These are phyloP conservation scores for Triangularia verruculosa DNA, from an alignment of 2,329 filamentous ascomycete genomes.

Conservation along the genomic window DNA sequence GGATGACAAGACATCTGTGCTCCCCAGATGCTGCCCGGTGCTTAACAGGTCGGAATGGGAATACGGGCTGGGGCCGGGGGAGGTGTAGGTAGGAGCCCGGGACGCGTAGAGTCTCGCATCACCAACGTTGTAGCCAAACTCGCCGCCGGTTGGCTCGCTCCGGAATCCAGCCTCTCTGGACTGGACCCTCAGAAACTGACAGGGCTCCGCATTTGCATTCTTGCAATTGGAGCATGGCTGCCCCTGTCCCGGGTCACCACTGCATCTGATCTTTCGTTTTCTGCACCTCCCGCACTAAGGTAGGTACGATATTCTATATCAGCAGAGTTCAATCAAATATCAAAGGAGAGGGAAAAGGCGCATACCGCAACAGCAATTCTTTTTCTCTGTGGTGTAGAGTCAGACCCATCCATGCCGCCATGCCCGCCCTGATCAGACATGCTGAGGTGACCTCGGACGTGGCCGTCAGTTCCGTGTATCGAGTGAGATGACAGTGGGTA, in stretches of 20 bases:
- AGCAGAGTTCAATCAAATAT: background rate
- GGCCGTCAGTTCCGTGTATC: slow-evolving; percentile 3
- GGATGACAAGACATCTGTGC: slow-evolving; percentile 33
- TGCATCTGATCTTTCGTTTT: slow-evolving; percentile 93
- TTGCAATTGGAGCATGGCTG: slow-evolving; percentile 80
- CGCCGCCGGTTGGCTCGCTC: slow-evolving; percentile 30
- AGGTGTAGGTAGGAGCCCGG: slow-evolving; percentile 5
- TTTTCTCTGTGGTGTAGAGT: slow-evolving; percentile 49
- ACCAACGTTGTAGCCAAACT: slow-evolving; percentile 36
- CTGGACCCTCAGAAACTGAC: slow-evolving; percentile 71
- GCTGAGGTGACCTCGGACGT: slow-evolving; percentile 27
- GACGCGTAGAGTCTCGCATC: slow-evolving; percentile 33
- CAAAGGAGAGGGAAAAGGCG: background rate
- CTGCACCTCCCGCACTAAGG: slow-evolving; percentile 80
- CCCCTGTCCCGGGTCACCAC: slow-evolving; percentile 76
- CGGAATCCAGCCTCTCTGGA: slow-evolving; percentile 38
- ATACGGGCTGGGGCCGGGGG: background rate
- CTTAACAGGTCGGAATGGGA: background rate
- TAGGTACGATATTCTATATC: slow-evolving; percentile 7
- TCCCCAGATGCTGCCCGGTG: slow-evolving; percentile 29
- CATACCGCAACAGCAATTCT: slow-evolving; percentile 59
- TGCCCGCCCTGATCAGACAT: slow-evolving; percentile 37
- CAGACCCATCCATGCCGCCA: slow-evolving; percentile 35
- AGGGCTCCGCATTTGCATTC: slow-evolving; percentile 65
- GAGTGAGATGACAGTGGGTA: background rate